Conservation (phyloP, 1,139 yeast genomes). For the Saccharomyces hybrid region DNA sequence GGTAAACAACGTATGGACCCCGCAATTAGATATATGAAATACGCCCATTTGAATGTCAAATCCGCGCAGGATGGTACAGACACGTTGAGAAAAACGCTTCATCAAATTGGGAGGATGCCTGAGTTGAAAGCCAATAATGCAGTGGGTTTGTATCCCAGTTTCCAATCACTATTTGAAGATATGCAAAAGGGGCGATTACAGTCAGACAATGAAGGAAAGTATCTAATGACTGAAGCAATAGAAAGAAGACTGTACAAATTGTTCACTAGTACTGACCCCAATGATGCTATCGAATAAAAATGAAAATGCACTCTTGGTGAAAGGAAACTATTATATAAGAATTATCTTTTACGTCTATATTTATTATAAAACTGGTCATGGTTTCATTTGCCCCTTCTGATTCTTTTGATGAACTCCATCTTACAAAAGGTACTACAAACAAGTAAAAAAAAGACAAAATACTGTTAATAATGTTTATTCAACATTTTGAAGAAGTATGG, state of each 20-base stretch:
- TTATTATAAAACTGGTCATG: constrained; percentile 8
- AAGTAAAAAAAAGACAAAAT: neutral
- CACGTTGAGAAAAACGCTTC: constrained; percentile 43
- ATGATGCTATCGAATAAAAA: constrained; percentile 31
- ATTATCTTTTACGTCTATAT: neutral
- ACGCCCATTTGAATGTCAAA: constrained; percentile 46
- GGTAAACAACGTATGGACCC: constrained; percentile 49
- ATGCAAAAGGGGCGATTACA: constrained; percentile 26
- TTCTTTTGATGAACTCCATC: constrained; percentile 33
- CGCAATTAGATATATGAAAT: constrained; percentile 43
- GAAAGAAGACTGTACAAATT: constrained; percentile 42
- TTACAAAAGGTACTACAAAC: constrained; percentile 34
- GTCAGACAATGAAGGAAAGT: constrained; percentile 33
- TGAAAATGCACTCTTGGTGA: neutral
- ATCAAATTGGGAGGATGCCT: constrained; percentile 53
- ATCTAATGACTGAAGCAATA: constrained; percentile 36
- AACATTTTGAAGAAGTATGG: neutral
- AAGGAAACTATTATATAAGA: neutral
- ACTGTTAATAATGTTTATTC: neutral
- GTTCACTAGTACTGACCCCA: constrained; percentile 46
- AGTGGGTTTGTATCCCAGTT: constrained; percentile 34
- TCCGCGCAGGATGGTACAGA: constrained; percentile 45
- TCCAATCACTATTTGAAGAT: constrained; percentile 36
- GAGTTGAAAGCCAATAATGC: constrained; percentile 33
- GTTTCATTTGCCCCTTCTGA: constrained; percentile 4